Evolutionary conservation across 345 rosid species (phyloP).

Genomic region (Salix purpurea): DNA sequence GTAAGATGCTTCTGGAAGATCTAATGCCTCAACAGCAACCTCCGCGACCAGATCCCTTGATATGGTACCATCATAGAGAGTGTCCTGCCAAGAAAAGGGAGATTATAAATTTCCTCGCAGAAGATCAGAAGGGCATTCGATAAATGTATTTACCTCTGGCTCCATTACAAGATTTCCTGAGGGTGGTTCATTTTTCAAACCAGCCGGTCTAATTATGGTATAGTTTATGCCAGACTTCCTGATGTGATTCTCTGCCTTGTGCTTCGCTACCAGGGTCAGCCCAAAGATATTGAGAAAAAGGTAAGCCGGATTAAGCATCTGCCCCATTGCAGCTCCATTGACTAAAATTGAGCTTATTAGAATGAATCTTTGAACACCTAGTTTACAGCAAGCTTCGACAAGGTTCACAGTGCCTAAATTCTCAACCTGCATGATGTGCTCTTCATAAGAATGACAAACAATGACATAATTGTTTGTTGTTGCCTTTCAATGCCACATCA

Average conservation of each 20-base stretch:
- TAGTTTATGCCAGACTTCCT: constrained; percentile 73
- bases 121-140: neutral
- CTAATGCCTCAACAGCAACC: constrained; percentile 73
- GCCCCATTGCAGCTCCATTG: constrained; percentile 96
- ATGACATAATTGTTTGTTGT: neutral
- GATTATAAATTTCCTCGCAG: neutral
- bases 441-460: neutral
- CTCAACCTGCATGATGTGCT: constrained; percentile 49
- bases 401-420: constrained; percentile 78
- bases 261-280: constrained; percentile 81
- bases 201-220: constrained; percentile 84
- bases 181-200: constrained; percentile 73
- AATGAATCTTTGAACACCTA: constrained; percentile 64
- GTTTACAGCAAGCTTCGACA: constrained; percentile 75
- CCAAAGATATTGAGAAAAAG: constrained; percentile 80
- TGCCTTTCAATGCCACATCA: neutral
- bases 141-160: constrained; percentile 52
- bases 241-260: constrained; percentile 77
- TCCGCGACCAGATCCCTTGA: constrained; percentile 85
- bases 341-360: constrained; percentile 84
- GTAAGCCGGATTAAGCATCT: constrained; percentile 81
- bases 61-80: constrained; percentile 66
- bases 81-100: constrained; percentile 44
- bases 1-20: constrained; percentile 57
- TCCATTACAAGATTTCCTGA: constrained; percentile 79